Evolutionary conservation across 2,329 filamentous ascomycete species (phyloP), one percentile per base, ranked within the genome.

Genomic region (Arthrobotrys iridis): DNA sequence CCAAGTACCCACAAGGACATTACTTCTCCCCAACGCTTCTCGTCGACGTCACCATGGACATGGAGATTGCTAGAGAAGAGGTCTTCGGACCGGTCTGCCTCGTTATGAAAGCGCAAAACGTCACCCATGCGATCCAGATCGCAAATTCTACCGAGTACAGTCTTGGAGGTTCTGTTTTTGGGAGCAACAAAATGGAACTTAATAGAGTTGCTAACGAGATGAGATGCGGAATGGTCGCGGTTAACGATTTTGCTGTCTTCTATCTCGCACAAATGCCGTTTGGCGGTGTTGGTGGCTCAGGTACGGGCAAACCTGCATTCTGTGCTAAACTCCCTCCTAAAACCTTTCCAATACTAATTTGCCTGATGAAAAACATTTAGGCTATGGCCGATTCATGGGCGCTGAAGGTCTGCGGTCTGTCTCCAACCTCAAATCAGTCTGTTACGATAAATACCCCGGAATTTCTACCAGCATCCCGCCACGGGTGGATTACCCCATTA

Each of bases 181-280:
- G 93, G 33, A 85, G 87, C 58, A 87, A 90, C 73, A 86, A 87
- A 67, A 84, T 85, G 1, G 86, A 88, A 57, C 84, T 97, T 0
- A 82, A 86, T 13, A 84, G 84, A 13, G 88, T 96, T 26, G 88
- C 94, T 0, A 83, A 83, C 18, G 87, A 88, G 22, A 86, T 97
- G 59, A 88, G 90, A 77, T 89, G 91, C 0, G 95, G 95, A 46
- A 97, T 97, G 91, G 92, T 98, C 0, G 89, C 93, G 22, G 88
- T 99, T 78, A 99, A 99, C 81, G 95, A 99, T 83, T 99, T 99
- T 80, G 95, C 90, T 18, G 90, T 89, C 26, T 97, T 89, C 82
- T 99, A 99, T 81, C 93, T 94, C 60, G 93, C 96, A 5, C 93
- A 97, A 83, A 84, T 99, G 40, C 95, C 95, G 0, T 99, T 99